Base-by-base conservation (phyloP, 305 asterid species). In the Fraxinus floribunda region DNA sequence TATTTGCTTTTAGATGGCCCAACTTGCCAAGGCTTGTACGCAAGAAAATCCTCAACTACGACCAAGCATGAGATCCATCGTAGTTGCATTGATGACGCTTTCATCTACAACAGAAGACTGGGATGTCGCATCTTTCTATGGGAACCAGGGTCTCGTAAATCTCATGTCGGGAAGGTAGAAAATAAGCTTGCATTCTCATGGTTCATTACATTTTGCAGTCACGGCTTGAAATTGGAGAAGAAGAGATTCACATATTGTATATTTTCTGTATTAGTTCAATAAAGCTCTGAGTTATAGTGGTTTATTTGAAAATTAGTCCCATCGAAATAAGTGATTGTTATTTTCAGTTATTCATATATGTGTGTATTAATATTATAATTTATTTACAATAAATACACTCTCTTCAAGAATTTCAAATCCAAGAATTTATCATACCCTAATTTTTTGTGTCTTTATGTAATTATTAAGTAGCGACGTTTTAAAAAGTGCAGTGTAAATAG, bases 51-150 rank as follows among this genome's bases (percentile, higher is more conserved):
- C 98, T 76, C 93, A 92, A 81, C 88, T 91, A 8, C 90, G 98
- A 55, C 98, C 97, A 8, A 92, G 91, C 81, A 95, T 94, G 98
- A 88, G 97, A 81, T 95, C 98, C 4, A 89, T 94, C 7, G 98
- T 94, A 11, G 98, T 95, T 15, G 98, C 97, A 0, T 77, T 95
- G 79, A 95, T 95, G 98, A 91, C 98, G 7, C 98, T 94, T 13
- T 91, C 97, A 15, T 95, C 98, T 4, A 66, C 97, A 1, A 91
- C 97, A 2, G 98, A 94, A 71, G 95, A 95, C 41, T 94, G 98
- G 98, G 98, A 94, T 60, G 91, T 94, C 11, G 98, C 95, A 52
- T 80, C 93, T 20, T 95, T 95, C 90, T 95, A 92, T 18, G 95
- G 92, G 18, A 92, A 88, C 83, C 97, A 90, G 68, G 94, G 93